A percentile compares a stretch with the other conserved stretches of the same genome.
Evolutionary conservation across 441 rosid species (phyloP).

Genomic region (Bocquillonia castaneifolia): DNA sequence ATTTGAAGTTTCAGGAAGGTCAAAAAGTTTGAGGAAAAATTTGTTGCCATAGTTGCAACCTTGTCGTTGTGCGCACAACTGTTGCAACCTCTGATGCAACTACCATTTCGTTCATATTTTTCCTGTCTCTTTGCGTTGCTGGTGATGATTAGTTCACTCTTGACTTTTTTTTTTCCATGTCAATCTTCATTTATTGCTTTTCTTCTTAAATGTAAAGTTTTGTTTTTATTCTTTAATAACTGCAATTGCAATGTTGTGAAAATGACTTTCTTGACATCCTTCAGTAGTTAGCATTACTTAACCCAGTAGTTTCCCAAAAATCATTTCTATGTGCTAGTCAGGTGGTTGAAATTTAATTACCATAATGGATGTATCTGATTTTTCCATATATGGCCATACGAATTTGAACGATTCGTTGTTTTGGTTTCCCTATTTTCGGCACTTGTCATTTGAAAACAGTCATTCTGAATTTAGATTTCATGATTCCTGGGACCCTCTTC

Average conservation of each 20-base stretch:
- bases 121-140: not conserved
- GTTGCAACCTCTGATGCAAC: conserved; percentile 10
- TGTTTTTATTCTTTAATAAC: not conserved
- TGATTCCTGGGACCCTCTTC: not conserved
- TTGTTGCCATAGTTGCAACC: conserved; percentile 16
- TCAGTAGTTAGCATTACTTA: not conserved
- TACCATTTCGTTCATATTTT: conserved; percentile 12
- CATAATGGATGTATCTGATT: not conserved
- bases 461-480: not conserved
- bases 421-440: not conserved
- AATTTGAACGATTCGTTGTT: not conserved
- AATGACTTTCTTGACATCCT: conserved; percentile 1
- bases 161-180: conserved; percentile 8
- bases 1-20: conserved; percentile 8
- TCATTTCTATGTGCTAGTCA: not conserved
- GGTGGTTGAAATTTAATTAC: not conserved
- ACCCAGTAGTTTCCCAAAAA: not conserved
- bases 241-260: conserved; percentile 5
- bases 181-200: conserved; percentile 1
- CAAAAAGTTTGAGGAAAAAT: conserved; percentile 15
- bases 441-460: not conserved
- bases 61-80: conserved; percentile 8
- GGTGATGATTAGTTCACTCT: conserved; percentile 1
- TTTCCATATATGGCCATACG: not conserved
- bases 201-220: not conserved